These are phyloP conservation scores for Thelonectria blattea DNA, from an alignment of 2,329 filamentous ascomycete genomes.

Conservation along the genomic window DNA sequence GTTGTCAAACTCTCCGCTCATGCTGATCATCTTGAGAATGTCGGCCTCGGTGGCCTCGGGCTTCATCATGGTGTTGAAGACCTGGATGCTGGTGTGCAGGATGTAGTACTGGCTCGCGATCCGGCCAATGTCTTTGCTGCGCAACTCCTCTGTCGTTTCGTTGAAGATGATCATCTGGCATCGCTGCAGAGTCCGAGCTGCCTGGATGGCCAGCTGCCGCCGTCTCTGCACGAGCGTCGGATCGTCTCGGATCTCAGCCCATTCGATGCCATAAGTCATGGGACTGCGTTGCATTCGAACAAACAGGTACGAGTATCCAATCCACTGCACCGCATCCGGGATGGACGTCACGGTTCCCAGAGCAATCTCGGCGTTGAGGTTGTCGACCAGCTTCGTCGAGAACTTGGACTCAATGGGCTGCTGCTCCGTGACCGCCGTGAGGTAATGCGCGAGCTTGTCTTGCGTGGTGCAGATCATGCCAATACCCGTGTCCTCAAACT, in stretches of 20 bases:
- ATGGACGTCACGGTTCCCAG: constrained; percentile 95
- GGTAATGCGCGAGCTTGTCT: constrained; percentile 90
- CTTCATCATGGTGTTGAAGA: constrained; percentile 96
- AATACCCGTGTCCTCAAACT: constrained; percentile 97
- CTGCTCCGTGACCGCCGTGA: constrained; percentile 92
- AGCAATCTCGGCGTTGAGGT: constrained; percentile 93
- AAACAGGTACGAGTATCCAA: constrained; percentile 97
- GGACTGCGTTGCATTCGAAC: constrained; percentile 95
- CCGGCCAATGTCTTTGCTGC: constrained; percentile 91
- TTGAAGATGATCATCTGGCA: constrained; percentile 99
- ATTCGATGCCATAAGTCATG: constrained; percentile 92
- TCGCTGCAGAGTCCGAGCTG: constrained; percentile 83
- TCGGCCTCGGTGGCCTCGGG: constrained; percentile 87
- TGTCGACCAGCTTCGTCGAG: constrained; percentile 91
- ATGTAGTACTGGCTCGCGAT: constrained; percentile 99
- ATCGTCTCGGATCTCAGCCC: constrained; percentile 87
- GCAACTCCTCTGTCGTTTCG: constrained; percentile 88
- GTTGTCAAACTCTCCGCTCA: constrained; percentile 98
- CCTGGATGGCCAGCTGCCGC: constrained; percentile 84
- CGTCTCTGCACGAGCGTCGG: constrained; percentile 85
- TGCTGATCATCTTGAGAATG: constrained; percentile 92
- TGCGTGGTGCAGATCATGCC: constrained; percentile 97
- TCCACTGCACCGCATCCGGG: constrained; percentile 92
- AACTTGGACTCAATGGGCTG: constrained; percentile 98
- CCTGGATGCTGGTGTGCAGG: constrained; percentile 87